Evolutionary conservation across 305 asterid species (phyloP), one percentile per base, ranked within the genome.

Genomic region (Fraxinus dipetala): DNA sequence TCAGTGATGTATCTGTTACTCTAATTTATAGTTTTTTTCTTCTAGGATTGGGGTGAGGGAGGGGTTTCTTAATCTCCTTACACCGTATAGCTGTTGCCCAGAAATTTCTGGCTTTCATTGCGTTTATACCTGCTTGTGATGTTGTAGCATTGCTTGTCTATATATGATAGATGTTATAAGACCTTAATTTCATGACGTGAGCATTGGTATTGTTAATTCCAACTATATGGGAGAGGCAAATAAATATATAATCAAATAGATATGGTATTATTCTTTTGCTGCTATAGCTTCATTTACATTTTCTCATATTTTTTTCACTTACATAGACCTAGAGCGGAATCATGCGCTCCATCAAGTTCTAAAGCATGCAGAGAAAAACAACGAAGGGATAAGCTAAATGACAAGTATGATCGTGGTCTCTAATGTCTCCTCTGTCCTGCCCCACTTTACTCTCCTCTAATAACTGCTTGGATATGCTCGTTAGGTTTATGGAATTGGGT

Each of bases 341-440:
- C 90, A 35, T 91, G 93, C 81, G 85, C 86, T 84, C 85, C 95
- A 65, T 86, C 98, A 81, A 91, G 92, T 86, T 91, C 98, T 87
- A 95, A 95, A 89, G 99, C 99, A 30, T 90, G 97, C 92, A 88
- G 98, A 88, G 99, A 96, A 91, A 96, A 94, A 86, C 89, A 89
- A 83, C 90, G 99, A 43, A 87, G 99, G 87, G 97, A 94, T 86
- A 91, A 87, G 87, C 94, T 96, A 78, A 96, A 96, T 83, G 98
- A 93, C 93, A 93, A 89, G 99, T 96, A 48, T 26, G 87, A 83
- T 82, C 67, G 4, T 76, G 54, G 73, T 84, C 69, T 85, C 83
- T 69, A 70, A 79, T 80, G 8, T 67, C 74, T 20, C 36, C n/a
- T 11, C 7, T 10, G n/a, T 24, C 36, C 18, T 16, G 72, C 43